Evolutionary conservation across 2,329 filamentous ascomycete species (phyloP).

Genomic region (Pseudocercospora eumusae): DNA sequence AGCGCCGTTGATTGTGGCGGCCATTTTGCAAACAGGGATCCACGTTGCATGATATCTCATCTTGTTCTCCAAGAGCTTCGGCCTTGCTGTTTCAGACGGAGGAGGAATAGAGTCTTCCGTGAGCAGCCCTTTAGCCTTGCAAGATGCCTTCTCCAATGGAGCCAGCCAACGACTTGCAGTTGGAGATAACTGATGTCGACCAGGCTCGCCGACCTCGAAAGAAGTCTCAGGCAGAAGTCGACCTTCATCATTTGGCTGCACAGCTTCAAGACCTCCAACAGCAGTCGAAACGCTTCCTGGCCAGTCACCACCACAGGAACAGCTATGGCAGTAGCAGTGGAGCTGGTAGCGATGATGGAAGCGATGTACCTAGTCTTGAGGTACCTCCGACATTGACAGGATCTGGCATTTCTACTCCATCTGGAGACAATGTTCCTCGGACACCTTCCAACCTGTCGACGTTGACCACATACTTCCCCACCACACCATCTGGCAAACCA

Average conservation of each 20-base stretch:
- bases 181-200: slow-evolving; percentile 9
- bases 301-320: slow-evolving; percentile 13
- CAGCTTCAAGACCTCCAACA: slow-evolving; percentile 22
- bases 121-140: not conserved
- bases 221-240: slow-evolving; percentile 15
- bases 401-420: slow-evolving; percentile 20
- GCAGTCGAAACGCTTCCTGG: slow-evolving; percentile 17
- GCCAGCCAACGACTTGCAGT: slow-evolving; percentile 14
- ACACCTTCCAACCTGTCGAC: slow-evolving; percentile 20
- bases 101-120: not conserved
- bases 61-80: slow-evolving; percentile 4
- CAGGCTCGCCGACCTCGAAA: slow-evolving; percentile 8
- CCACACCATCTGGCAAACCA: slow-evolving; percentile 10
- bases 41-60: slow-evolving; percentile 3
- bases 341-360: slow-evolving; percentile 21
- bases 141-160: slow-evolving; percentile 15
- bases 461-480: slow-evolving; percentile 16
- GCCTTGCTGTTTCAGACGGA: slow-evolving; percentile 11
- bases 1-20: slow-evolving; percentile 11
- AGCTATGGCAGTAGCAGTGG: slow-evolving; percentile 21
- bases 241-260: slow-evolving; percentile 15
- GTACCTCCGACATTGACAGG: slow-evolving; percentile 17
- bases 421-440: slow-evolving; percentile 18
- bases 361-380: slow-evolving; percentile 14
- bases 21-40: slow-evolving; percentile 14